Base-by-base conservation (phyloP, 306 rosid genomes). In the Malus sylvestris region DNA sequence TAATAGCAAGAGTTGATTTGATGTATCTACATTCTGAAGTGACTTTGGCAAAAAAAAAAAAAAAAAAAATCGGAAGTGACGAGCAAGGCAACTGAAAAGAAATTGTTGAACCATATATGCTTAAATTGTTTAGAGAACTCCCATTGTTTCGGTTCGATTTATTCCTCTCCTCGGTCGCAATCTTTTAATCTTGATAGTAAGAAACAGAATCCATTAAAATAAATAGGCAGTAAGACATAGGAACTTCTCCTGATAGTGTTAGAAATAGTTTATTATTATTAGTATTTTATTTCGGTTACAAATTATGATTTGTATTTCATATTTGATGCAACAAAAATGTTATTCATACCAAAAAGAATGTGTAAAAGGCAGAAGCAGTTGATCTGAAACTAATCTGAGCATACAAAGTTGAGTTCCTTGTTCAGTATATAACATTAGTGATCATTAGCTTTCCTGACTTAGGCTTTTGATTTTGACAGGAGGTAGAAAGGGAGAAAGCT, bases 401-500 rank as follows among this genome's bases (percentile, higher is more conserved):
- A 38, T 58, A 58, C 67, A 58, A 72, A 55, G 29, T 59, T 38
- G 38, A 72, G 44, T 22, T 72, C 55, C 40, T 58, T 38, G 4
- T 57, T 38, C 14, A 38, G 13, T 72, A 22, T 62, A 38, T 20
- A 10, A 58, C 25, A 25, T 59, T 49, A 32, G 8, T 69, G 32
- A 61, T 72, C 67, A 53, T 70, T 81, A 72, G 72, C 59, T 55
- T 77, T 77, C 68, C 70, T 81, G 62, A 73, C 60, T 81, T 52
- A 52, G 79, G 62, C 64, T 81, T 85, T 76, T 78, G 67, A 61
- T 76, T 78, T 83, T 67, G 13, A 68, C 84, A 96, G 99, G 99
- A 96, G 83, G 81, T 96, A 63, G 98, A 93, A 82, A 96, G 82
- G 86, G 99, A 92, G 92, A 96, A 86, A 87, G 89, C 91, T 69